A percentile compares a stretch with the other conserved stretches of the same genome.
Conservation (phyloP, 2,329 filamentous ascomycete species). For the Intubia oerlemansii region DNA sequence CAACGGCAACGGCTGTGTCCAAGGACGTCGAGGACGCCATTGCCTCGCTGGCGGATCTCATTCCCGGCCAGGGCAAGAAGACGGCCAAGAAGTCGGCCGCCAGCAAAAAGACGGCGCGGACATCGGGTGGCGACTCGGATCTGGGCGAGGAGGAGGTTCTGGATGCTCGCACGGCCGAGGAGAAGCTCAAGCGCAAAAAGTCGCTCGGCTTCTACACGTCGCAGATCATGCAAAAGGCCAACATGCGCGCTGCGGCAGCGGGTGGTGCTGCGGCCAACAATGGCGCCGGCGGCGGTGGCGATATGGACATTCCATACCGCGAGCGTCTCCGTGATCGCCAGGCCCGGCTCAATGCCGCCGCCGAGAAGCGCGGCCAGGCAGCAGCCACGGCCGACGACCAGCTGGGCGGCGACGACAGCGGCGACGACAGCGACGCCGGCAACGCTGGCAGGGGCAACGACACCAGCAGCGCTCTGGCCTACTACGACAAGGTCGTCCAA, state of each 20-base stretch:
- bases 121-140: slow-evolving; percentile 52
- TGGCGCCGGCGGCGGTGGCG: slow-evolving; percentile 54
- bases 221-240: slow-evolving; percentile 86
- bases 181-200: slow-evolving; percentile 81
- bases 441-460: slow-evolving; percentile 68
- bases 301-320: slow-evolving; percentile 67
- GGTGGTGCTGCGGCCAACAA: slow-evolving; percentile 28
- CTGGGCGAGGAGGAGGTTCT: slow-evolving; percentile 78
- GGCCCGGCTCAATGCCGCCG: slow-evolving; percentile 70
- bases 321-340: slow-evolving; percentile 76
- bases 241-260: slow-evolving; percentile 55
- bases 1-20: slow-evolving; percentile 18
- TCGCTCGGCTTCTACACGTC: slow-evolving; percentile 94
- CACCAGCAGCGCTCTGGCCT: slow-evolving; percentile 44
- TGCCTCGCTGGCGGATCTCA: slow-evolving; percentile 46
- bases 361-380: slow-evolving; percentile 58
- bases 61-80: slow-evolving; percentile 24
- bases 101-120: slow-evolving; percentile 14
- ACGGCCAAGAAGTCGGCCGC: slow-evolving; percentile 13
- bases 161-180: slow-evolving; percentile 56
- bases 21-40: slow-evolving; percentile 49
- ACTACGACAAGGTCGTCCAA: slow-evolving; percentile 6
- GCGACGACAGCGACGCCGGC: slow-evolving; percentile 22
- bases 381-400: slow-evolving; percentile 43
- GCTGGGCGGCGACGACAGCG: slow-evolving; percentile 40